Percentiles rank a stretch among this genome's conserved stretches.
Evolutionary conservation across 2,329 filamentous ascomycete species (phyloP).

Genomic region (Blastomyces parvus): DNA sequence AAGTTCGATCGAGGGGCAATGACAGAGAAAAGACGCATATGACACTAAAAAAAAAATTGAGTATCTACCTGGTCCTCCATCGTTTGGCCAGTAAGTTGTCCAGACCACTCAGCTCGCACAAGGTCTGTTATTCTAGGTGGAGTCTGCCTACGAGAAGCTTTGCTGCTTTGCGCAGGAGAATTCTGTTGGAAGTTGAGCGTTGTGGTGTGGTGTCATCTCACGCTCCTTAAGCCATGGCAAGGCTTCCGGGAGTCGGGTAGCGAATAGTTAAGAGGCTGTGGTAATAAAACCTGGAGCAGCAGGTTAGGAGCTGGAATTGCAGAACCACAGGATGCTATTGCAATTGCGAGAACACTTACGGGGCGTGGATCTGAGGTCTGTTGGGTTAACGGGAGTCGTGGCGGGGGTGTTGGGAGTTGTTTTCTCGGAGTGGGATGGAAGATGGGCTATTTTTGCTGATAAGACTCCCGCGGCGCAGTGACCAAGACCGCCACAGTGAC

Average conservation of each 20-base stretch:
- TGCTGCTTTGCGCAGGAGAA: conserved; percentile 14
- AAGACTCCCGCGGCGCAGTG: not conserved
- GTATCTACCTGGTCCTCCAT: conserved; percentile 38
- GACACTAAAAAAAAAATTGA: conserved; percentile 5
- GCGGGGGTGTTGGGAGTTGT: not conserved
- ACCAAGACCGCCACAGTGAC: not conserved
- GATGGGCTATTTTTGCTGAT: not conserved
- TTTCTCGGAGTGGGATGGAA: not conserved
- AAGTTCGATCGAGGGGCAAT: conserved; percentile 8
- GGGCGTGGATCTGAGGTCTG: not conserved
- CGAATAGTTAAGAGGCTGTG: not conserved
- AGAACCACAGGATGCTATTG: conserved; percentile 2
- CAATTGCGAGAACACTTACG: not conserved
- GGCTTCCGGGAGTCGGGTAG: not conserved
- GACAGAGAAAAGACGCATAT: conserved; percentile 8
- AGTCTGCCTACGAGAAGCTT: conserved; percentile 16
- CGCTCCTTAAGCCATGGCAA: conserved; percentile 6
- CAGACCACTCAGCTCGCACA: conserved; percentile 9
- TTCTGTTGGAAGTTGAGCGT: conserved; percentile 17
- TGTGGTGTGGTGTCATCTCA: conserved; percentile 22
- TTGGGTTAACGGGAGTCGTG: not conserved
- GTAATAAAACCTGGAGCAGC: not conserved
- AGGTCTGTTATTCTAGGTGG: conserved; percentile 5
- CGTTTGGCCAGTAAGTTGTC: conserved; percentile 29
- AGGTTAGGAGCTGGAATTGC: conserved; percentile 6